Evolutionary conservation across 345 rosid genomes (phyloP).

Genomic region (Heritiera fomes): DNA sequence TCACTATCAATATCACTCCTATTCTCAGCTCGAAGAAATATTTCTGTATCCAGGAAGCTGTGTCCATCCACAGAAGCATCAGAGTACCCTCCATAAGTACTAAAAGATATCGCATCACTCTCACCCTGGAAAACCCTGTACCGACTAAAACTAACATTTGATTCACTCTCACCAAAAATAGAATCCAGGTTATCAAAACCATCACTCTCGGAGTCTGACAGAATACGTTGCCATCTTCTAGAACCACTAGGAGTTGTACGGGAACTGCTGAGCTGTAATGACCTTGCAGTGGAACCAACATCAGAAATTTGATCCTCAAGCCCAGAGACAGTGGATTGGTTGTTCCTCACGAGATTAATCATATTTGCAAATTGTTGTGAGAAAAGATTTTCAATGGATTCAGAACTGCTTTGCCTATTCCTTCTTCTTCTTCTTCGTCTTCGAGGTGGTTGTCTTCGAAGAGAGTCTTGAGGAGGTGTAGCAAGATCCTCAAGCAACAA

Average conservation of each 20-base stretch:
- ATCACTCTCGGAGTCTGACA: slow-evolving; percentile 82
- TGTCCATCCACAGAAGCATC: slow-evolving; percentile 76
- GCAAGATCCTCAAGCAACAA: slow-evolving; percentile 67
- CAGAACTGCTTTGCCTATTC: slow-evolving; percentile 59
- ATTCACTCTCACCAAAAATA: slow-evolving; percentile 59
- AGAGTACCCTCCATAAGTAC: slow-evolving; percentile 72
- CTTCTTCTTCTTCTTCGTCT: slow-evolving; percentile 41
- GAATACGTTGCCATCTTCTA: slow-evolving; percentile 57
- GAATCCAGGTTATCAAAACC: slow-evolving; percentile 61
- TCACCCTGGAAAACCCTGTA: slow-evolving; percentile 55
- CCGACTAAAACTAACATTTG: slow-evolving; percentile 55
- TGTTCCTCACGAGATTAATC: slow-evolving; percentile 54
- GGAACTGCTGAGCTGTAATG: slow-evolving; percentile 43
- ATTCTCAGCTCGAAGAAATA: slow-evolving; percentile 46
- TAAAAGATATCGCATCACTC: slow-evolving; percentile 65
- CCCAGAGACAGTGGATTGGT: slow-evolving; percentile 42
- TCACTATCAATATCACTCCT: slow-evolving; percentile 64
- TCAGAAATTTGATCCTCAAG: slow-evolving; percentile 45
- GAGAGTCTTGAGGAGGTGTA: slow-evolving; percentile 45
- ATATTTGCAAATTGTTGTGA: slow-evolving; percentile 58
- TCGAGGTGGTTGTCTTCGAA: slow-evolving; percentile 35
- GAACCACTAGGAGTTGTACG: slow-evolving; percentile 61
- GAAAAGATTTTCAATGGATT: slow-evolving; percentile 56
- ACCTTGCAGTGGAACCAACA: slow-evolving; percentile 38
- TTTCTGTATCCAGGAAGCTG: slow-evolving; percentile 52